Percentiles rank a stretch among this genome's conserved stretches.
phyloP scores from a whole-genome alignment of 1,284 basidiomycete species.

The Xerocomus minutiporus region DNA sequence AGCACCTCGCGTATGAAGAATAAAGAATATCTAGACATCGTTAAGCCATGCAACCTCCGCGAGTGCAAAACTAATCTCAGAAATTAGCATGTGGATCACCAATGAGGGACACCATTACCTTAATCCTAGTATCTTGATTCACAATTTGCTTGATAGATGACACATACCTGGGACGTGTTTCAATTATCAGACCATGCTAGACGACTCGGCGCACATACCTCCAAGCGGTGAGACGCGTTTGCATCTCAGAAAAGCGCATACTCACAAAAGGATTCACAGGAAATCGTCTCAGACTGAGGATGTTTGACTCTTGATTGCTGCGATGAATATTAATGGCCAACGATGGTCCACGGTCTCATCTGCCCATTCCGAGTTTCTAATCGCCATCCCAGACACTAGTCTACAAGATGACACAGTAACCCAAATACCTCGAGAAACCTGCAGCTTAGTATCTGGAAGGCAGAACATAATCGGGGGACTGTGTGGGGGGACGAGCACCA shows the following conservation, averaged over 20 bases:
- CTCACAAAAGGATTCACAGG: too few relatives aligned
- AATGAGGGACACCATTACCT: neutral
- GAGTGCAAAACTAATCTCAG: too few relatives aligned
- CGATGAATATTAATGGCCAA: neutral
- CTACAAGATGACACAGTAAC: neutral
- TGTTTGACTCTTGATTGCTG: neutral
- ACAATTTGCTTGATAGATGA: too few relatives aligned
- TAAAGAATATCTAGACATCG: neutral
- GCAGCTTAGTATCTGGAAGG: neutral
- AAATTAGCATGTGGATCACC: too few relatives aligned
- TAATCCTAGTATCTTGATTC: neutral
- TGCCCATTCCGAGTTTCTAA: neutral
- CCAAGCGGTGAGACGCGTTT: too few relatives aligned
- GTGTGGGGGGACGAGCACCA: neutral
- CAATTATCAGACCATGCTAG: neutral
- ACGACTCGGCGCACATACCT: neutral
- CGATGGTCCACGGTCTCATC: too few relatives aligned
- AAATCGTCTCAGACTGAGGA: too few relatives aligned
- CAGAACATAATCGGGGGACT: neutral
- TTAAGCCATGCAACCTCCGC: neutral
- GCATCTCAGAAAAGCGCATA: too few relatives aligned
- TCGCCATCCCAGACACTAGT: too few relatives aligned
- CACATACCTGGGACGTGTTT: too few relatives aligned
- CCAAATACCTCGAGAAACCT: neutral
- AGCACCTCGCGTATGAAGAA: neutral